Base-by-base conservation (phyloP, 78 protist genomes). In the Cavenderia fasciculata region DNA sequence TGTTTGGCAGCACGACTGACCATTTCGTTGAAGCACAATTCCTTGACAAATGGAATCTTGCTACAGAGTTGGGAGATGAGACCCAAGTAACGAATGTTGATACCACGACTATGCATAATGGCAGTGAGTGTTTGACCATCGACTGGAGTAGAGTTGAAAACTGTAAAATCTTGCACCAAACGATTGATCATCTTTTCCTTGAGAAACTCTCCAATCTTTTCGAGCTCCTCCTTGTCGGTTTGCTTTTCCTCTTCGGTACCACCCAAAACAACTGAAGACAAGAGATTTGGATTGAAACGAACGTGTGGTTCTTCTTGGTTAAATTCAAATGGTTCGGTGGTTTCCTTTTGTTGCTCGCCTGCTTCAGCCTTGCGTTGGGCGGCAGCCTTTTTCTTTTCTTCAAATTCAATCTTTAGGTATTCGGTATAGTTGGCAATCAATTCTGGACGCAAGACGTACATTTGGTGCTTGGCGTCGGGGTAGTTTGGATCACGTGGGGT, bases 401-500 rank as follows among this genome's bases (percentile, higher is more conserved):
- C 34, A 70, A 71, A 74, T 31, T 61, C 27, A n/a, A 29, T n/a
- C 25, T 41, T 68, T 18, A 27, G 8, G 27, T 68, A 90, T n/a
- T 93, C 86, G 18, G 77, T 21, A 33, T 57, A 93, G 54, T 43
- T 77, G 0, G 86, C 87, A 44, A 93, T 74, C 25, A 89, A 41
- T 49, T 93, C 95, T 49, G 92, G 92, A 54, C 95, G 62, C 14
- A 87, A 51, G 5, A 93, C 2, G n/a, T 82, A 61, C 62, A 78
- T 27, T 25, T 27, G 56, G 25, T 82, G 57, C 19, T 72, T 66
- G 0, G n/a, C 46, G 0, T 84, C 94, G 1, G 25, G 7, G 44
- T 87, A 93, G 59, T 93, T 87, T 78, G 89, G 93, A 71, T 93
- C 95, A 63, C 87, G 75, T 59, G 94, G 93, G 4, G 95, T 93